These are phyloP conservation scores for Berkeleyomyces rouxiae DNA, from an alignment of 2,329 filamentous ascomycete species.

Conservation along the genomic window DNA sequence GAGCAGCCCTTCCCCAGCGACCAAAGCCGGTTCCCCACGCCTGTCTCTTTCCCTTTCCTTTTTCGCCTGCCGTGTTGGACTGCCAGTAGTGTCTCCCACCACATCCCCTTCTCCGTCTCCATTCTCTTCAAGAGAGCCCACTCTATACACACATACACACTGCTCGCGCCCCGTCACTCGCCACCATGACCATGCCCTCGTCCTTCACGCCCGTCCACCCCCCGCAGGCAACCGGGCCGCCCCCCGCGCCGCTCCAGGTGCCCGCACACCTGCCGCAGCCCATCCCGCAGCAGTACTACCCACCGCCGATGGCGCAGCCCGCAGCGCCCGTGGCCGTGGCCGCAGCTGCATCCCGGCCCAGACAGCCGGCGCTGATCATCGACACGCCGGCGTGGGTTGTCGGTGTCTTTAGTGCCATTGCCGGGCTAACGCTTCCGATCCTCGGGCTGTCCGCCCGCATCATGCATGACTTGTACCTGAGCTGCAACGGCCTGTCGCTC, in stretches of 20 bases:
- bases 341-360: neutral
- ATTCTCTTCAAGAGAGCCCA: neutral
- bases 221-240: neutral
- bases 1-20: neutral
- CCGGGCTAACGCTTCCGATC: slow-evolving; percentile 27
- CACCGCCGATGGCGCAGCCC: neutral
- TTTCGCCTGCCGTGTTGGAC: neutral
- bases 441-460: slow-evolving; percentile 27
- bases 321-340: neutral
- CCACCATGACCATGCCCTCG: neutral
- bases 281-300: slow-evolving; percentile 9
- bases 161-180: neutral
- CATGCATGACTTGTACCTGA: slow-evolving; percentile 25
- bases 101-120: neutral
- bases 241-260: neutral
- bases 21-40: neutral
- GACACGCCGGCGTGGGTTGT: slow-evolving; percentile 28
- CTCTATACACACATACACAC: neutral
- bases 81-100: neutral
- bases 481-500: slow-evolving; percentile 25
- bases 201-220: neutral
- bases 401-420: slow-evolving; percentile 25
- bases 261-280: neutral
- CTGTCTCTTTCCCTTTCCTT: neutral
- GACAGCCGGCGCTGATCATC: slow-evolving; percentile 19